Evolutionary conservation across 192 early-diverging fungal species (phyloP), one percentile per base, ranked within the genome.

Genomic region (Umbelopsis vinacea): DNA sequence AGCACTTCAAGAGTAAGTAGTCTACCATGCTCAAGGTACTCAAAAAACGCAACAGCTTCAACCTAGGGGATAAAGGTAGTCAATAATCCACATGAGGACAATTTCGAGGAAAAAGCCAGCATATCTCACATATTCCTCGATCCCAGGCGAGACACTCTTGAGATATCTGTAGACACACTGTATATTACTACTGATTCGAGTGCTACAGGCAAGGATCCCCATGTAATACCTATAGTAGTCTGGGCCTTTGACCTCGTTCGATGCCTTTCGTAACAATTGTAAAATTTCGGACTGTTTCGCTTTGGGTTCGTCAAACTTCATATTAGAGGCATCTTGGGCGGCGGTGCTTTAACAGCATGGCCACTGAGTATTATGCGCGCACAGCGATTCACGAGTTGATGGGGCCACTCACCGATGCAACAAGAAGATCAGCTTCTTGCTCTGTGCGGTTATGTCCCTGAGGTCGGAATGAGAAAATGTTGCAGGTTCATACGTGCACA

Each of bases 391-490:
- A n/a, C n/a, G 45, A 33, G 15, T 35, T 17, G 15, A 71, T 21
- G 5, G n/a, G 6, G 29, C 24, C 19, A 52, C 33, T 50, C 57
- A 78, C 77, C 83, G 60, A 33, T 85, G 83, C n/a, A 84, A 54
- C 6, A 76, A 37, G 46, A 67, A 83, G 22, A 85, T 85, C 23
- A 76, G 46, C 46, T 80, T 70, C 47, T 85, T 85, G 46, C 76
- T 79, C 12, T 48, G 66, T 37, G 74, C 75, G 5, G 83, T 85
- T 24, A 85, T 85, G 69, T 85, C 83, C 45, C 83, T 73, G 24
- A 7, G 50, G 5, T n/a, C n/a, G 35, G 15, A 19, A 60, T 57
- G 26, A 63, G 57, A 8, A 37, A 0, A 14, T 3, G n/a, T 6
- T 15, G n/a, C 15, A 19, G 1, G 8, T 43, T 54, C 29, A 29